Evolutionary conservation across 148 eudicot genomes (phyloP).

Genomic region (Chenopodium formosanum): DNA sequence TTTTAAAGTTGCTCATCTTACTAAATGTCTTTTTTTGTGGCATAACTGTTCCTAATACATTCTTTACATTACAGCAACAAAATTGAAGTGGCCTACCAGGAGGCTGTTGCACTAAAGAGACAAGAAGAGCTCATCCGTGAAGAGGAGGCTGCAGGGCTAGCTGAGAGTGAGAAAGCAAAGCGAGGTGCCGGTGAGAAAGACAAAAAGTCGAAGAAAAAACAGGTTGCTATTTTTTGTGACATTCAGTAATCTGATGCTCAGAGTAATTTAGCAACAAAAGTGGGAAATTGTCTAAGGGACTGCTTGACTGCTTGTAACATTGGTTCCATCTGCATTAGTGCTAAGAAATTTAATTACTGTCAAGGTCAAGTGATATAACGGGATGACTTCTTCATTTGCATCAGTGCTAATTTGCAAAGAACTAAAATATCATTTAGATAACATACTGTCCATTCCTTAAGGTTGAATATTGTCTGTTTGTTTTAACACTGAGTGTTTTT

Average conservation of each 20-base stretch:
- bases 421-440: background rate
- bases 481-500: background rate
- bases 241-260: background rate
- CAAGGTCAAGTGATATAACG: background rate
- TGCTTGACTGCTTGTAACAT: background rate
- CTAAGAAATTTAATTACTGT: background rate
- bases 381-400: background rate
- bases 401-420: background rate
- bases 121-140: slow-evolving; percentile 99
- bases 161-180: slow-evolving; percentile 84
- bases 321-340: background rate
- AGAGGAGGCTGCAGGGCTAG: slow-evolving; percentile 88
- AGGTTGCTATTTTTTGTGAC: slow-evolving; percentile 43
- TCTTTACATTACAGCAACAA: slow-evolving; percentile 57
- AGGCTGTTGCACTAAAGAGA: slow-evolving; percentile 93
- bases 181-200: slow-evolving; percentile 71
- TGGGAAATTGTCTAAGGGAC: background rate
- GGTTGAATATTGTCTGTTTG: background rate
- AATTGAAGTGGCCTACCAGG: slow-evolving; percentile 93
- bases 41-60: background rate
- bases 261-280: background rate
- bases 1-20: background rate
- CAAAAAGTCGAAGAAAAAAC: slow-evolving; percentile 89
- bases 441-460: background rate
- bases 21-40: slow-evolving; percentile 1